Base-by-base conservation (phyloP, 2,329 filamentous ascomycete genomes). In the Pseudogymnoascus sp. region DNA sequence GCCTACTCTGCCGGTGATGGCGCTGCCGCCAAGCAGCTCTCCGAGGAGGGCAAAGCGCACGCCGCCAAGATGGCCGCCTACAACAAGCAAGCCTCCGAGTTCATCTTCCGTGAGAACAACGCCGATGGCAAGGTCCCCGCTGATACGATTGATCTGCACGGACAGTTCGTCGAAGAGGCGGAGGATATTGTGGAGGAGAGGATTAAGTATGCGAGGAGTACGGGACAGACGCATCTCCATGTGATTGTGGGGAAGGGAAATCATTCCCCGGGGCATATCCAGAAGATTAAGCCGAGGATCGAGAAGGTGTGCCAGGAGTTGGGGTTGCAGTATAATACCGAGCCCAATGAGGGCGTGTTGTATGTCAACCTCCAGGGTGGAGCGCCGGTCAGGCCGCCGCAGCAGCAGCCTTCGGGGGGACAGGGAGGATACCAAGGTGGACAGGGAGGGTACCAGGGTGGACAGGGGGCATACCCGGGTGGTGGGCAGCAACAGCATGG, bases 211-310 rank as follows among this genome's bases (percentile, higher is more conserved):
- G 92, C 92, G 64, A 85, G 86, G 73, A 75, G 82, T 62, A 82
- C 85, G 37, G 90, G 90, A 0, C 88, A 96, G 78, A 85, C 80
- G 18, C 91, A 96, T 77, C 79, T 99, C 63, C 92, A 96, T 77
- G 93, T 96, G 42, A 97, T 99, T 71, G 93, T 97, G 31, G 95
- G 95, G 72, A 96, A 93, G 77, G 95, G 95, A 2, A 95, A 96
- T 75, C 95, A 99, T 78, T 91, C 87, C 60, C 79, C 78, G 8
- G 84, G 87, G 68, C 89, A 95, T 71, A 82, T 97, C 23, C 91
- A 96, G 76, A 97, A 95, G 81, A 87, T 99, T 76, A 97, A 96
- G 78, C 95, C 95, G n/a, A 84, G 90, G 65, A 91, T 97, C 46
- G 93, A 97, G 78, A 83, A 90, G 73, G 81, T 97, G 59, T 96